Percentiles rank a stretch among this genome's conserved stretches.
Conservation (phyloP, 257 asterid species). For the Verbena officinalis region DNA sequence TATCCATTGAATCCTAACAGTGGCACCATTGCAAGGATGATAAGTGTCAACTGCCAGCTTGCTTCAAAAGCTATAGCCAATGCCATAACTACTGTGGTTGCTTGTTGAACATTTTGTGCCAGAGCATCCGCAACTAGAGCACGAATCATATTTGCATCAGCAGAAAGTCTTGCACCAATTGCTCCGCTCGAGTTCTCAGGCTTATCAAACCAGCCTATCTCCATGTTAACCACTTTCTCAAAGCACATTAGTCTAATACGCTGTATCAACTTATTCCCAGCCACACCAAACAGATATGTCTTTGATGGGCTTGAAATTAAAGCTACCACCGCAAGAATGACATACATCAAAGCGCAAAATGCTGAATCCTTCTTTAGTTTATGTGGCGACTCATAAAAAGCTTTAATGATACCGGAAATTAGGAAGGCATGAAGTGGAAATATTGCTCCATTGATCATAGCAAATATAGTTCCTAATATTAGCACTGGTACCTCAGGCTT, state of each 20-base stretch:
- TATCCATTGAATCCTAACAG: conserved; percentile 38
- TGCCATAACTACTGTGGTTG: conserved; percentile 39
- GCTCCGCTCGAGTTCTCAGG: conserved; percentile 51
- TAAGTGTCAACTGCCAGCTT: conserved; percentile 58
- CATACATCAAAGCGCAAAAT: conserved; percentile 52
- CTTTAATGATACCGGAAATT: conserved; percentile 32
- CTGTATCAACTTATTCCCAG: conserved; percentile 45
- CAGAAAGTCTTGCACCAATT: conserved; percentile 50
- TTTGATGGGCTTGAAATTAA: conserved; percentile 36
- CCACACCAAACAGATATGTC: conserved; percentile 39
- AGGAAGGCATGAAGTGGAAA: conserved; percentile 47
- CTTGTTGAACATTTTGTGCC: conserved; percentile 37
- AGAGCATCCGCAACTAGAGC: conserved; percentile 53
- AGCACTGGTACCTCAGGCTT: conserved; percentile 49
- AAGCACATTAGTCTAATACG: conserved; percentile 51
- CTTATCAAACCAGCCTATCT: conserved; percentile 56
- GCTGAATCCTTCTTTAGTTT: conserved; percentile 41
- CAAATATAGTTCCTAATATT: conserved; percentile 38
- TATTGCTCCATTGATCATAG: conserved; percentile 38
- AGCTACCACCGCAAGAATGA: conserved; percentile 34
- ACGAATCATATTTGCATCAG: conserved; percentile 54
- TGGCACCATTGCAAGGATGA: conserved; percentile 45
- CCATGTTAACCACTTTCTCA: conserved; percentile 50
- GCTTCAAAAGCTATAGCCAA: conserved; percentile 53
- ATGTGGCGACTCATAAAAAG: conserved; percentile 47